Evolutionary conservation across 192 early-diverging fungal species (phyloP), one percentile per base, ranked within the genome.

Genomic region (Mortierella alpina): DNA sequence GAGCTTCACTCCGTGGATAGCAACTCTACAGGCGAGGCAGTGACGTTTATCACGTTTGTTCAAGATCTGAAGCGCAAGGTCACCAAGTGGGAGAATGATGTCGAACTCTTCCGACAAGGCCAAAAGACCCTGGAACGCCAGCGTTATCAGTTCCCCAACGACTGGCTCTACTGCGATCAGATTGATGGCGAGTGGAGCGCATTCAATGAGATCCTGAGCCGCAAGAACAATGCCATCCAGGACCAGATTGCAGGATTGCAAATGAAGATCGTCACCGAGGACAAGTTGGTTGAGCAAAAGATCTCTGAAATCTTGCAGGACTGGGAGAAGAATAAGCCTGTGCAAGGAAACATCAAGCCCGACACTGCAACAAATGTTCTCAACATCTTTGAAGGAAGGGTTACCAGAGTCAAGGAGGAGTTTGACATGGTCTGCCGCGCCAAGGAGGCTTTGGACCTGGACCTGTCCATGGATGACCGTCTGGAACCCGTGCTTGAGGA

Each of bases 101-200:
- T 99, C 7, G 95, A 96, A 61, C 79, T 93, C 45, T 99, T 96
- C 89, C 90, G 93, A 51, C 84, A 92, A 53, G 94, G 95, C 17
- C 96, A 99, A 86, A 96, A 95, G 53, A 92, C 95, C 51, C 85
- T 99, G 23, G 95, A 98, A 72, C 90, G 93, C 59, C 97, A 97
- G 83, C 88, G 98, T 51, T 99, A 89, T 86, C 92, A 94, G 81
- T 98, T 97, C 83, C 95, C 96, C n/a, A 79, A 68, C 45, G 96
- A 99, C 76, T 99, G 98, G 97, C 78, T 99, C 51, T 95, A 97
- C 79, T 86, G 95, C 45, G 98, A 98, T 61, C 95, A 98, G 70
- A 88, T 99, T 15, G 96, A 96, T 51, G 96, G 97, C 74, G 98
- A 99, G 83, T 98, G 97, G 96, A 94, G 93, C 75, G 93, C 97